Evolutionary conservation across 805 yeast genomes (phyloP).

Genomic region (Starmera dryadoides): DNA sequence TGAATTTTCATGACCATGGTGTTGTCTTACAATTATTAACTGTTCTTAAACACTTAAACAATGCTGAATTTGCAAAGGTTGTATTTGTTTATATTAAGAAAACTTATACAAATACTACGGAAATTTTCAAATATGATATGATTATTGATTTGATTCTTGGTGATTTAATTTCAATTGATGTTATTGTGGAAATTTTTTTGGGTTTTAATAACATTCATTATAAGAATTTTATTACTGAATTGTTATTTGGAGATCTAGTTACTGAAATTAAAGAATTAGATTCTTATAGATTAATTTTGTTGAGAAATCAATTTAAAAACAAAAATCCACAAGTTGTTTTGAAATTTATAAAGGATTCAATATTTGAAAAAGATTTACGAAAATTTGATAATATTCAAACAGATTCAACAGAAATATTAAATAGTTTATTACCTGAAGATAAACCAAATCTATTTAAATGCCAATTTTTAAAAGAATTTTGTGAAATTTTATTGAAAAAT

Average conservation of each 20-base stretch:
- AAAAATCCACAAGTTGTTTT: conserved; percentile 12
- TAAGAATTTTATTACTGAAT: conserved; percentile 12
- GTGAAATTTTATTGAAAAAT: conserved; percentile 11
- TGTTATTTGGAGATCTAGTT: conserved; percentile 14
- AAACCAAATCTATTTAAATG: conserved; percentile 5
- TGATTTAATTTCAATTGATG: conserved; percentile 27
- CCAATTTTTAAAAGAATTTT: conserved; percentile 11
- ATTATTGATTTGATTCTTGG: conserved; percentile 29
- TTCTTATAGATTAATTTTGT: conserved; percentile 13
- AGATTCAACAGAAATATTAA: conserved; percentile 18
- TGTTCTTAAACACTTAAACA: conserved; percentile 14
- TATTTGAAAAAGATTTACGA: conserved; percentile 7
- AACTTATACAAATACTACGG: conserved; percentile 21
- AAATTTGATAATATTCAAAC: conserved; percentile 13
- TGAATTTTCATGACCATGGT: background rate
- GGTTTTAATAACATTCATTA: conserved; percentile 14
- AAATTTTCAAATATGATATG: conserved; percentile 27
- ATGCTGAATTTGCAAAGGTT: conserved; percentile 18
- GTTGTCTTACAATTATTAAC: conserved; percentile 12
- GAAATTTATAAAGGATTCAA: conserved; percentile 9
- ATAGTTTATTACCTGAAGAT: conserved; percentile 13
- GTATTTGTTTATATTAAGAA: conserved; percentile 21
- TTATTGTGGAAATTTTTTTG: conserved; percentile 25
- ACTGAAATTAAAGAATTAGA: conserved; percentile 5
- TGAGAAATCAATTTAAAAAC: conserved; percentile 15